Percentiles rank a stretch among this genome's conserved stretches.
Evolutionary conservation across 2,329 filamentous ascomycete genomes (phyloP).

Genomic region (Ophiostoma ulmi): DNA sequence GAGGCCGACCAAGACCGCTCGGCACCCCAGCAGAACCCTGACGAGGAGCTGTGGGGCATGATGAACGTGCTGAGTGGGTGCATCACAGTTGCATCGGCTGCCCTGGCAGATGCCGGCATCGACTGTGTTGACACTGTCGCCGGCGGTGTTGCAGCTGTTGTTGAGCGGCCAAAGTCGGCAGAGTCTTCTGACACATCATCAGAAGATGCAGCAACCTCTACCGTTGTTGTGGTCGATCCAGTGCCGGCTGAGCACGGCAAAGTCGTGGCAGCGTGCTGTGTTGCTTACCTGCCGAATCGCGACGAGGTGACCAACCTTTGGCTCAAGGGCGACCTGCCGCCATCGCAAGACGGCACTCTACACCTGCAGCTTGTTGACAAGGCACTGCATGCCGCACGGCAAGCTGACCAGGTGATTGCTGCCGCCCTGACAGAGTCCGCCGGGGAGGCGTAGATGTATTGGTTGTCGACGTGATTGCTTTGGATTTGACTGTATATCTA

Average conservation of each 20-base stretch:
- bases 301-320: constrained; percentile 94
- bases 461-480: background rate
- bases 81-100: constrained; percentile 88
- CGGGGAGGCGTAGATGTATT: constrained; percentile 14
- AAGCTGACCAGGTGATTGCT: constrained; percentile 41
- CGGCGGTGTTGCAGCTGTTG: constrained; percentile 77
- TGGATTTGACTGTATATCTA: background rate
- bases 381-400: constrained; percentile 40
- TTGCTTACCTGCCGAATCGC: constrained; percentile 78
- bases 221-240: constrained; percentile 68
- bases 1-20: constrained; percentile 82
- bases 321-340: constrained; percentile 68
- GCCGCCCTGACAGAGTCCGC: constrained; percentile 38
- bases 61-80: constrained; percentile 91
- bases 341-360: constrained; percentile 37
- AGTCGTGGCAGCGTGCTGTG: constrained; percentile 77
- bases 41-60: constrained; percentile 70
- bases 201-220: constrained; percentile 26
- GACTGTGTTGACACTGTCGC: constrained; percentile 89
- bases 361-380: constrained; percentile 42
- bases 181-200: constrained; percentile 25
- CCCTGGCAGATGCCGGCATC: constrained; percentile 89
- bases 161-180: constrained; percentile 38
- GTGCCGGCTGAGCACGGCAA: constrained; percentile 72
- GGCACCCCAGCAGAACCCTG: constrained; percentile 40